Conservation (phyloP, 2,329 filamentous ascomycete genomes). For the Cladosporium sphaerospermum region DNA sequence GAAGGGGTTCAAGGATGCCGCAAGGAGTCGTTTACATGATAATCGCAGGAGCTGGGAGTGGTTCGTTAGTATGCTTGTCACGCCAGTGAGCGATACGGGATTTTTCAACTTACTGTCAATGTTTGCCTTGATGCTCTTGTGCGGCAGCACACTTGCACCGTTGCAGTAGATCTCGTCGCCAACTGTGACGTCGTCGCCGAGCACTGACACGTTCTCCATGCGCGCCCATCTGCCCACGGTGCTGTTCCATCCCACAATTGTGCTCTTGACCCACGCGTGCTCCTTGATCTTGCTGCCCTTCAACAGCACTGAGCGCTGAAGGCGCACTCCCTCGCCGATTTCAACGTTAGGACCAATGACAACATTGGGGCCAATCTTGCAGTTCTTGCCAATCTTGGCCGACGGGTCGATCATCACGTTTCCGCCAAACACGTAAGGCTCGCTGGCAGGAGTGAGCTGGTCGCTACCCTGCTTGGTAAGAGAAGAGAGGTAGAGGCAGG, state of each 20-base stretch:
- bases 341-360: constrained; percentile 91
- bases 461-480: constrained; percentile 86
- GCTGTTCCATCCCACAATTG: constrained; percentile 98
- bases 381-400: constrained; percentile 96
- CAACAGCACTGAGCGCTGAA: constrained; percentile 88
- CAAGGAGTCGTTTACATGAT: constrained; percentile 14
- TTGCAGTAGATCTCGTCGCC: constrained; percentile 99
- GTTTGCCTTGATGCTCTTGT: constrained; percentile 99
- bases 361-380: constrained; percentile 94
- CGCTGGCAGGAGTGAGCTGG: constrained; percentile 62
- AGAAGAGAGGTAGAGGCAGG: constrained; percentile 91
- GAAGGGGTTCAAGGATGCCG: not conserved
- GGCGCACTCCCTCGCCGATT: constrained; percentile 84
- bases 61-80: not conserved
- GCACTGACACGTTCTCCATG: constrained; percentile 94
- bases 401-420: constrained; percentile 93
- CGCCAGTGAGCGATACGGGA: not conserved
- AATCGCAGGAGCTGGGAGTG: constrained; percentile 13
- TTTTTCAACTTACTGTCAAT: constrained; percentile 61
- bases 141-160: constrained; percentile 77
- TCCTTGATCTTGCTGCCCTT: constrained; percentile 93
- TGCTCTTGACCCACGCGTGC: constrained; percentile 97
- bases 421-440: constrained; percentile 81
- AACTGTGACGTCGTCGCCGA: constrained; percentile 95
- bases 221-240: constrained; percentile 92